Conservation (phyloP, 176 grass and related monocot genomes). For the Carex scoparia region DNA sequence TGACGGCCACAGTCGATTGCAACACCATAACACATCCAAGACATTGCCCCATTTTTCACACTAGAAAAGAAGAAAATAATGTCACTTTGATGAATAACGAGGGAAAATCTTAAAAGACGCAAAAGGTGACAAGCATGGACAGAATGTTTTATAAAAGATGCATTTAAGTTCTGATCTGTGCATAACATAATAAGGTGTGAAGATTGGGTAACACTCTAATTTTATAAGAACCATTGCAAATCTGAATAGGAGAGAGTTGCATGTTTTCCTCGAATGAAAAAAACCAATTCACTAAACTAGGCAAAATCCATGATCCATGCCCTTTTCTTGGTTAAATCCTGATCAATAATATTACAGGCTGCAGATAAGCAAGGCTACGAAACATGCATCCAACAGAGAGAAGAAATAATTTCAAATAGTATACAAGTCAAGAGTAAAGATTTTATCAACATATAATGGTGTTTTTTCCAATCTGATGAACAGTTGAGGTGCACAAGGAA, state of each 20-base stretch:
- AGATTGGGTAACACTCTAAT: not conserved
- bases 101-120: not conserved
- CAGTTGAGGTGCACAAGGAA: not conserved
- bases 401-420: too few relatives aligned
- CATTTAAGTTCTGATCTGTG: not conserved
- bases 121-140: not conserved
- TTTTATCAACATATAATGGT: not conserved
- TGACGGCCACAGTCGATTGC: constrained; percentile 72
- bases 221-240: not conserved
- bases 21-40: constrained; percentile 50
- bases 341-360: not conserved
- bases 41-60: constrained; percentile 45
- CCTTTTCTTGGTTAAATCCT: not conserved
- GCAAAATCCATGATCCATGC: not conserved
- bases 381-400: not conserved
- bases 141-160: not conserved
- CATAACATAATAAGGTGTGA: not conserved
- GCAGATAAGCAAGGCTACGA: not conserved
- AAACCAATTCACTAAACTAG: not conserved
- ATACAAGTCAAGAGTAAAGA: not conserved
- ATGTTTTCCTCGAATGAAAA: not conserved
- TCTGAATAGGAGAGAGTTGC: not conserved
- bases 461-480: not conserved
- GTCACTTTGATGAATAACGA: not conserved
- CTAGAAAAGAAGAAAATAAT: constrained; percentile 19